Evolutionary conservation across 2,329 filamentous ascomycete genomes (phyloP), one percentile per base, ranked within the genome.

Genomic region (Exophiala phaeomuriformis): DNA sequence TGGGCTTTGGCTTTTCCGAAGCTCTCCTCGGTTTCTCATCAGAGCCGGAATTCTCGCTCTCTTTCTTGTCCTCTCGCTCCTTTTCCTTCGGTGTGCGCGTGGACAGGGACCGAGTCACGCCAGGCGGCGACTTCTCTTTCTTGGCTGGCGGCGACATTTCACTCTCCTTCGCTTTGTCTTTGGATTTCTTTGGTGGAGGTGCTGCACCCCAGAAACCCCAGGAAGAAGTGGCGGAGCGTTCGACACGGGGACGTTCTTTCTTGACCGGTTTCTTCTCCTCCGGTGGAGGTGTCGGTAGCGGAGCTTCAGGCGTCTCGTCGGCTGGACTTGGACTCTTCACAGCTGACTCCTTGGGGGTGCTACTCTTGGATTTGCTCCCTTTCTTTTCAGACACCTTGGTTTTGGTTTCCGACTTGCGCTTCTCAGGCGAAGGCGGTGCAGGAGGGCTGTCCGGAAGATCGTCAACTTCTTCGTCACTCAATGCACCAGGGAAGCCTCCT

Each of bases 201-300:
- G 78, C 73, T 10, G 82, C 77, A 12, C 79, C 81, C 86, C 86
- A 91, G 67, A 83, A 82, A 35, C 83, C 85, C 88, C 89, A 93
- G 31, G 85, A 82, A 8, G 80, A 75, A n/a, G 70, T 71, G 35
- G 77, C 77, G 36, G 86, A 84, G 53, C 88, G 86, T 62, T 82
- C 86, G 59, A 90, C 81, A 65, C 85, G 88, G 30, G 85, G 74
- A 9, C 89, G 85, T 59, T 94, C 87, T 67, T 86, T 94, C 70
- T 82, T 88, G 2, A 76, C 76, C 3, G 75, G 67, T 49, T 78
- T 81, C 56, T 76, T 82, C 8, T 77, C 71, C 47, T 83, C 81
- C 10, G 80, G 66, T 44, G 79, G 77, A 6, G 75, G 73, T 29
- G 77, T 78, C 6, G 76, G 75, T n/a, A 55, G 35, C 49, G 73